Conservation (phyloP, 495 filamentous ascomycete genomes). For the Ascobolus immersus region DNA sequence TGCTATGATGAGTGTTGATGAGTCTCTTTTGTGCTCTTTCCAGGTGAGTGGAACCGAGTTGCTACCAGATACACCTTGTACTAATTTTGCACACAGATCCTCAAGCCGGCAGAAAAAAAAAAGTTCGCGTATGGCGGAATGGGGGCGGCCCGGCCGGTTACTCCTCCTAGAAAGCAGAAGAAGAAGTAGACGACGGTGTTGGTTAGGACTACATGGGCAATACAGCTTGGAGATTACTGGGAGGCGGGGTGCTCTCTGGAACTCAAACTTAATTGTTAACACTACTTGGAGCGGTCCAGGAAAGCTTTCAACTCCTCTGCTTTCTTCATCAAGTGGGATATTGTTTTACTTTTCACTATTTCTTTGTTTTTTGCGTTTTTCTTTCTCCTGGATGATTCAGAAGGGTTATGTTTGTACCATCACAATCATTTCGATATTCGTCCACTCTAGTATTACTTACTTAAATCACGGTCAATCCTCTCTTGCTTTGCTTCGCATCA, state of each 20-base stretch:
- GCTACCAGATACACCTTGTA: too few species aligned
- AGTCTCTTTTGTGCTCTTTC: slow-evolving; percentile 94
- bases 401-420: slow-evolving; percentile 2
- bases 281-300: background rate
- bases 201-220: slow-evolving; percentile 9
- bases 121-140: slow-evolving; percentile 93
- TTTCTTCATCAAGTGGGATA: slow-evolving; percentile 7
- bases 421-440: too few species aligned
- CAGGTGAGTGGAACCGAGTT: slow-evolving; percentile 38
- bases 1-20: slow-evolving; percentile 99
- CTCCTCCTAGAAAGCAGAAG: slow-evolving; percentile 76
- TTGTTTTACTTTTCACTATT: slow-evolving; percentile 10
- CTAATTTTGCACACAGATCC: slow-evolving; percentile 35
- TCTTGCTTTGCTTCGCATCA: too few species aligned
- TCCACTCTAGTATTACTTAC: too few species aligned
- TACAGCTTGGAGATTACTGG: slow-evolving; percentile 12
- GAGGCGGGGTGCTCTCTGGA: slow-evolving; percentile 4
- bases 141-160: slow-evolving; percentile 62
- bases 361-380: slow-evolving; percentile 5
- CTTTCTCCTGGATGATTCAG: background rate
- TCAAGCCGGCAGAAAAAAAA: slow-evolving; percentile 99
- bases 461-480: too few species aligned
- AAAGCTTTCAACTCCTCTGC: background rate
- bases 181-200: slow-evolving; percentile 59
- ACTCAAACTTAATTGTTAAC: slow-evolving; percentile 2